Evolutionary conservation across 2,329 filamentous ascomycete genomes (phyloP), one percentile per base, ranked within the genome.

Genomic region (Cercospora zeae-maydis): DNA sequence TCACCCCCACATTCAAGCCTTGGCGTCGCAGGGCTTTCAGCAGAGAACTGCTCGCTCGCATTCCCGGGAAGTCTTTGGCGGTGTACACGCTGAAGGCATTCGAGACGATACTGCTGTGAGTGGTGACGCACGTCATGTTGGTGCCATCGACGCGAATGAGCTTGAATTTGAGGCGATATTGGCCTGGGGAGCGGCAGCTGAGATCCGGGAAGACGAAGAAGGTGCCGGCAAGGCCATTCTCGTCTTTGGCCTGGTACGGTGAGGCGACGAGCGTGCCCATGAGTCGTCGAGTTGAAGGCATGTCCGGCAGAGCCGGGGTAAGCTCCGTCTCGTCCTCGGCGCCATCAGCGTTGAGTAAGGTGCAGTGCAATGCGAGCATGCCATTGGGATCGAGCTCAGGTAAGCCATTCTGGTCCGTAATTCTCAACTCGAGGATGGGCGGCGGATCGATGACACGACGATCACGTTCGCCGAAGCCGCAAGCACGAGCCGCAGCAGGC

Each of bases 121-220:
- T 80, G 4, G 78, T 78, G 37, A 79, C 80, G 58, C 62, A 61
- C 13, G 79, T 78, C 75, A 86, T 83, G 53, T 80, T 79, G 36
- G 77, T 77, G 1, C 87, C 86, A 67, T 92, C 86, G 45, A 93
- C 83, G 64, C 89, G 84, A 72, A 92, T 85, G 21, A 93, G 80
- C 37, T 85, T 85, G 74, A 95, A 93, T 52, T 85, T 86, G 59
- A 95, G 82, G 16, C 89, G 83, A 75, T 90, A 95, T n/a, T 81
- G 80, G 19, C 91, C 91, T 1, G 90, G 87, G 0, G 88, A 92
- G 34, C 91, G 85, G 73, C 90, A 92, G 3, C 89, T 92, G 19
- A 95, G 81, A 73, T 95, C 91, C 0, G 90, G 88, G 73, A 95
- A 95, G 74, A 89, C 91, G 76, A 93, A 95, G 80, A 93, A 95